Conservation (phyloP, 140 eudicot species). For the Erigeron philadelphicus region DNA sequence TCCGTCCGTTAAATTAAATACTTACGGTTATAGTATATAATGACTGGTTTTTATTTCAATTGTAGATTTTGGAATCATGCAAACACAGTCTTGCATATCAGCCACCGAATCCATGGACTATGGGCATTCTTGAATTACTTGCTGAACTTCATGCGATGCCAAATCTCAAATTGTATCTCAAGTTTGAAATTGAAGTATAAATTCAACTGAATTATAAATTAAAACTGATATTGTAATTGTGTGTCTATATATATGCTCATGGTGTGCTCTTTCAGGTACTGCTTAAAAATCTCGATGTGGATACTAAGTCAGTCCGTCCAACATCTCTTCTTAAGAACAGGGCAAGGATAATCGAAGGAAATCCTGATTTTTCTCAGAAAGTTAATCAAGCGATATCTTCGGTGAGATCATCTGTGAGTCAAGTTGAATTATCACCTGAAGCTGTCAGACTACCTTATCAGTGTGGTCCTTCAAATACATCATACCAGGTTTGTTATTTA, state of each 20-base stretch:
- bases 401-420: slow-evolving; percentile 28
- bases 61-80: slow-evolving; percentile 60
- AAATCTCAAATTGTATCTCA: slow-evolving; percentile 51
- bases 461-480: slow-evolving; percentile 34
- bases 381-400: slow-evolving; percentile 36
- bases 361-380: slow-evolving; percentile 51
- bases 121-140: slow-evolving; percentile 55
- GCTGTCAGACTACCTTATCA: slow-evolving; percentile 36
- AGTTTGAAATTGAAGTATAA: slow-evolving; percentile 57
- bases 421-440: slow-evolving; percentile 42
- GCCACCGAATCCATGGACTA: slow-evolving; percentile 78
- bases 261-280: slow-evolving; percentile 35
- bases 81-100: slow-evolving; percentile 53
- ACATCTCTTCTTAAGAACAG: slow-evolving; percentile 44
- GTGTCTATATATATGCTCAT: not conserved
- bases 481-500: slow-evolving; percentile 39
- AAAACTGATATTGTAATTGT: not conserved
- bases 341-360: slow-evolving; percentile 51
- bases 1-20: not conserved
- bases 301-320: slow-evolving; percentile 41
- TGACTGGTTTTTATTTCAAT: slow-evolving; percentile 2
- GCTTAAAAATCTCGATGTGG: slow-evolving; percentile 37
- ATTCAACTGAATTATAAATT: not conserved
- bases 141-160: slow-evolving; percentile 66
- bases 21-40: slow-evolving; percentile 1